Evolutionary conservation across 352 stramenopile species (phyloP).

Genomic region (Globisporangium abappressorium): DNA sequence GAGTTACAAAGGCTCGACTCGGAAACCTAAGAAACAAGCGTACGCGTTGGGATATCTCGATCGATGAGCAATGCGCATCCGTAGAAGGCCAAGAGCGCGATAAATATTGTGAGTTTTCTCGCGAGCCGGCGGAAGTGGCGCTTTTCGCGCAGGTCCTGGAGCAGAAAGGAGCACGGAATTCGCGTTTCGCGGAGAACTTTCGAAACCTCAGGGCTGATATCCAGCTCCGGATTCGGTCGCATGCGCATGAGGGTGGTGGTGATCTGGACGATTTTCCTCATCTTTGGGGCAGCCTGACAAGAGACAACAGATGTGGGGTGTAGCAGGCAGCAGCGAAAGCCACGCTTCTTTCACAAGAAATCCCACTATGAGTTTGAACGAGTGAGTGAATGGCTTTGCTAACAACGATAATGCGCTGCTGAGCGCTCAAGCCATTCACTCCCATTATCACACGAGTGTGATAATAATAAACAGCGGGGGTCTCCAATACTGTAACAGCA

Average conservation of each 20-base stretch:
- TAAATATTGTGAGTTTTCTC: constrained; percentile 54
- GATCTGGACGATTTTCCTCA: constrained; percentile 17
- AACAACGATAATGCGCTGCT: too few species aligned
- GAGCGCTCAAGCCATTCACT: too few species aligned
- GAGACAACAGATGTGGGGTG: too few species aligned
- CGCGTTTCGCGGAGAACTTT: constrained; percentile 13
- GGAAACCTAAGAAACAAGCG: constrained; percentile 7
- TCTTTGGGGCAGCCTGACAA: neutral
- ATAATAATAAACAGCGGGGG: too few species aligned
- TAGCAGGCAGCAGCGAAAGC: too few species aligned
- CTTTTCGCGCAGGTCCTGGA: constrained; percentile 62
- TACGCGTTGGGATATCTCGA: constrained; percentile 63
- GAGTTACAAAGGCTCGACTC: neutral
- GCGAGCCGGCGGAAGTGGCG: constrained; percentile 59
- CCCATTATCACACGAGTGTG: too few species aligned
- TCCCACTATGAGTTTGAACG: too few species aligned
- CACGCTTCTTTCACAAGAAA: too few species aligned
- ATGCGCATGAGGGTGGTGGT: constrained; percentile 11
- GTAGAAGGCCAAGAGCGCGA: constrained; percentile 60
- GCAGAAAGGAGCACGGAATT: constrained; percentile 51
- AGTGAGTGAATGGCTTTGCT: too few species aligned
- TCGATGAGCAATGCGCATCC: constrained; percentile 49
- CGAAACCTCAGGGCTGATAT: neutral
- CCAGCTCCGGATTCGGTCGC: neutral
- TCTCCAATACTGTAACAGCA: too few species aligned